Evolutionary conservation across 2,329 filamentous ascomycete genomes (phyloP).

Genomic region (Colletotrichum coccodes): DNA sequence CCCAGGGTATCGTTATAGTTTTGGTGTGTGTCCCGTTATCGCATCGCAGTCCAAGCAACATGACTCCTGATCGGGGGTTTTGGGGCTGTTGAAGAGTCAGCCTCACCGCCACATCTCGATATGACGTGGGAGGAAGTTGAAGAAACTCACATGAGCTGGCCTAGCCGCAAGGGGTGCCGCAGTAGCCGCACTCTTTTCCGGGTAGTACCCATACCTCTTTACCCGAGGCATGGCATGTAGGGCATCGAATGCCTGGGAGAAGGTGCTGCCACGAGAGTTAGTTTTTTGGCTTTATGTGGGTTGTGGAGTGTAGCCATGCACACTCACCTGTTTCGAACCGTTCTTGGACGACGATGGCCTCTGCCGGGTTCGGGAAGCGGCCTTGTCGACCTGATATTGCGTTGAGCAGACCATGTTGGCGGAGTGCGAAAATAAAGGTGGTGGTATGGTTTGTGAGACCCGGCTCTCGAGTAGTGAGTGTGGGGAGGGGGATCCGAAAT

Average conservation of each 20-base stretch:
- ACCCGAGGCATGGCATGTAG: slow-evolving; percentile 59
- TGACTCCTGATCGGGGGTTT: slow-evolving; percentile 18
- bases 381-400: slow-evolving; percentile 22
- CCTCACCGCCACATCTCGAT: slow-evolving; percentile 19
- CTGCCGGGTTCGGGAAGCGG: slow-evolving; percentile 19
- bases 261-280: slow-evolving; percentile 38
- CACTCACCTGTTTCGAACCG: slow-evolving; percentile 27
- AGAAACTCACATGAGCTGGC: slow-evolving; percentile 26
- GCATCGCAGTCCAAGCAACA: slow-evolving; percentile 12
- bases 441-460: not conserved
- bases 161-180: slow-evolving; percentile 55
- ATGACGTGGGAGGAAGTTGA: slow-evolving; percentile 2
- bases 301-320: not conserved
- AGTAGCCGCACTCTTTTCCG: slow-evolving; percentile 60
- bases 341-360: slow-evolving; percentile 25
- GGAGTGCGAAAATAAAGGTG: not conserved
- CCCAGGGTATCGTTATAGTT: slow-evolving; percentile 32
- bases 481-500: not conserved
- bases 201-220: slow-evolving; percentile 67
- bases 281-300: not conserved
- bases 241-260: slow-evolving; percentile 63
- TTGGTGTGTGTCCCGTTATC: slow-evolving; percentile 11
- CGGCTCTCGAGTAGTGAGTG: not conserved
- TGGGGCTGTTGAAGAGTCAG: slow-evolving; percentile 14
- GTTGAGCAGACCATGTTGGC: slow-evolving; percentile 28